Base-by-base conservation (phyloP, 2,329 filamentous ascomycete species). In the Cercospora berteroae region DNA sequence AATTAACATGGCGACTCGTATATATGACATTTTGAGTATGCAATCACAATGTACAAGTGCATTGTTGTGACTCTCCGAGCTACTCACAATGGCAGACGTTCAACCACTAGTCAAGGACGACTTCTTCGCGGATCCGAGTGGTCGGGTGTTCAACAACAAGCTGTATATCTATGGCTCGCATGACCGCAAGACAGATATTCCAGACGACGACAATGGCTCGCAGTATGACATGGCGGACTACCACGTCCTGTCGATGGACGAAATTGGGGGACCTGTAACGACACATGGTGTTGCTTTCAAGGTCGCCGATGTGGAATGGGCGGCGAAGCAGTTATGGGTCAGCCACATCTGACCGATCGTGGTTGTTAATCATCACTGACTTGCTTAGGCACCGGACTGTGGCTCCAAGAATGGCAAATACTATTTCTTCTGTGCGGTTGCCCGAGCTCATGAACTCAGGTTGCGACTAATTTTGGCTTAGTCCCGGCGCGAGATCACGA, bases 191-290 rank as follows among this genome's bases (percentile, higher is more conserved):
- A 91, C 89, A 5, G 85, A 88, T 78, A 91, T 92, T 78, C 66
- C 85, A 66, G 89, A 90, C 83, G 93, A 94, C 81, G 90, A 93
- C 83, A 92, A 93, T 84, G 91, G 91, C 76, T 90, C 93, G 80
- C 91, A 93, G 78, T 93, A 93, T 78, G 91, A 92, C 81, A 94
- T 93, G 91, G 84, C 81, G 65, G 91, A 94, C 82, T 94, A 94
- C 83, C 90, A 93, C 79, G 91, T 94, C 77, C 89, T 93, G 79
- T 89, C 86, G 71, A 81, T 86, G 66, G 84, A 87, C 64, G 81
- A 84, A 1, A 81, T 87, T 25, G 84, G 83, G 68, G 82, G 83
- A 0, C 81, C 83, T 18, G 89, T 93, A 2, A 88, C 84, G 20
- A 91, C 93, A 81, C 90, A 93, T 80, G 90, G 90, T 74, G 83